phyloP scores from a whole-genome alignment of 2,329 filamentous ascomycete genomes.

The Pseudocercospora vitis region DNA sequence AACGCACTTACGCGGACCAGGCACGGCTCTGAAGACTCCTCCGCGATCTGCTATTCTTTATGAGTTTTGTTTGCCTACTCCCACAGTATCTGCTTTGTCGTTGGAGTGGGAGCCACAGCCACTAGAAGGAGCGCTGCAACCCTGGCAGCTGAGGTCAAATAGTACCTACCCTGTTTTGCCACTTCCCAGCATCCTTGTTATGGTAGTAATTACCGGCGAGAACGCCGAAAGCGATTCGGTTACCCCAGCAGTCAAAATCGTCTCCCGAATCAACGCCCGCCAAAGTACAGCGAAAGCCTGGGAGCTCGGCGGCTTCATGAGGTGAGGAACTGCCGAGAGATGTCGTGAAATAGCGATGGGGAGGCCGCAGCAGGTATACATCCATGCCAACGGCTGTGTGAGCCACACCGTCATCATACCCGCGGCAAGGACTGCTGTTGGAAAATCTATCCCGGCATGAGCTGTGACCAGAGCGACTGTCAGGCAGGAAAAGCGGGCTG shows the following conservation, averaged over 20 bases:
- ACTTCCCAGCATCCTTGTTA: background rate
- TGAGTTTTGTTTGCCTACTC: background rate
- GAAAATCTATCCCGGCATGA: slow-evolving; percentile 41
- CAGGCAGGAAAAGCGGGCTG: background rate
- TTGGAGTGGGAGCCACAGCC: background rate
- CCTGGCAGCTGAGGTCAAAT: background rate
- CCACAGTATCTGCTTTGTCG: background rate
- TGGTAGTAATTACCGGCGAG: background rate
- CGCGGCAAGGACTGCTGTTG: slow-evolving; percentile 43
- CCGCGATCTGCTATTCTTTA: background rate
- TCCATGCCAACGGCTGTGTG: background rate
- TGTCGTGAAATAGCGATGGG: background rate
- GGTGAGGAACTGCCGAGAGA: background rate
- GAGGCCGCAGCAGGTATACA: background rate
- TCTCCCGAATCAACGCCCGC: background rate
- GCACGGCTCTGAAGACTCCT: background rate
- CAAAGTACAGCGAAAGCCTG: background rate
- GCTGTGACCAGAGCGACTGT: background rate
- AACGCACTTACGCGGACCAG: background rate
- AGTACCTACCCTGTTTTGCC: background rate
- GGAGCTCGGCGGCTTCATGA: background rate
- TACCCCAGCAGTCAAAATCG: background rate
- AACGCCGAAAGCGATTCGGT: background rate
- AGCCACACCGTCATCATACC: slow-evolving; percentile 44
- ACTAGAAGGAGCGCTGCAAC: background rate